These are phyloP conservation scores for Neoscytalidium dimidiatum DNA, from an alignment of 2,329 filamentous ascomycete species.

Conservation along the genomic window DNA sequence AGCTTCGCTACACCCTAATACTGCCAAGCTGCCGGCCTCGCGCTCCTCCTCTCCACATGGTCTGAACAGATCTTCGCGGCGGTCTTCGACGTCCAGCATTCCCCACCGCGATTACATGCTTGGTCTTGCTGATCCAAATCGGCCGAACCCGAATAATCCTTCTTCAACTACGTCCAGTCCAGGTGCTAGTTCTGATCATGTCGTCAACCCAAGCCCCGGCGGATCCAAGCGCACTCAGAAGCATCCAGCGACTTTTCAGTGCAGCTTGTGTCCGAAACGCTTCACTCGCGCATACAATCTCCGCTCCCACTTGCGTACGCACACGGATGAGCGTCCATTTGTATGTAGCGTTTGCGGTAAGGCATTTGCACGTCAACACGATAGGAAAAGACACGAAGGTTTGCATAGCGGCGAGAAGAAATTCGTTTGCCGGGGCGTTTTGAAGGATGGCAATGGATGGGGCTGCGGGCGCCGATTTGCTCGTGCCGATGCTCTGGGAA, in stretches of 20 bases:
- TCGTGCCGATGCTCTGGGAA: constrained; percentile 88
- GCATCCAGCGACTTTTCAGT: constrained; percentile 96
- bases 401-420: constrained; percentile 98
- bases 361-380: constrained; percentile 95
- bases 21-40: constrained; percentile 39
- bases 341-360: constrained; percentile 97
- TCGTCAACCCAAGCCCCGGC: constrained; percentile 25
- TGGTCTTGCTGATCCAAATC: constrained; percentile 84
- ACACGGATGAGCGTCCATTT: constrained; percentile 95
- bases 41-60: constrained; percentile 51
- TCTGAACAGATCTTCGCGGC: constrained; percentile 45
- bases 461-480: constrained; percentile 92
- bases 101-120: constrained; percentile 76
- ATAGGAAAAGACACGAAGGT: constrained; percentile 95
- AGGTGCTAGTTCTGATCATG: not conserved
- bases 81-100: constrained; percentile 54
- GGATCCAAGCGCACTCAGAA: constrained; percentile 86
- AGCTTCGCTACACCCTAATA: constrained; percentile 46
- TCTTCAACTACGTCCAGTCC: constrained; percentile 1
- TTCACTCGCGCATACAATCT: constrained; percentile 97
- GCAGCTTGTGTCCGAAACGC: constrained; percentile 86
- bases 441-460: constrained; percentile 83
- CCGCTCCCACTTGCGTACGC: constrained; percentile 90
- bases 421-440: constrained; percentile 91
- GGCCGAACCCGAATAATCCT: constrained; percentile 61